Conservation (phyloP, 495 filamentous ascomycete genomes). For the Lichina pygmaea region DNA sequence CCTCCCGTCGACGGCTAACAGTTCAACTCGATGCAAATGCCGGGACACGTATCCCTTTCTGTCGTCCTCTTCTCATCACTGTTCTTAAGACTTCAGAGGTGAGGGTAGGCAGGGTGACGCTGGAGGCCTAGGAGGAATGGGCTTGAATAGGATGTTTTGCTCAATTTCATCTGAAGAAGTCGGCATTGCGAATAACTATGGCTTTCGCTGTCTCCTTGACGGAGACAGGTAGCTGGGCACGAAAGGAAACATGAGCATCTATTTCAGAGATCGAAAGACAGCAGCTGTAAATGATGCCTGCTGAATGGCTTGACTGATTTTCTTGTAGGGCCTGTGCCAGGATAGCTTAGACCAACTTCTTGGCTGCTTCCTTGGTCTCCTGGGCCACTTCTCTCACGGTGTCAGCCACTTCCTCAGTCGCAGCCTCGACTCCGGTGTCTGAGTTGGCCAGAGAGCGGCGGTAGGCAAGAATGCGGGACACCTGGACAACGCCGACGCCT, state of each 20-base stretch:
- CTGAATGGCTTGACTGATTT: neutral
- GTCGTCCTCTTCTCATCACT: neutral
- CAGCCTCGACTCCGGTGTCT: constrained; percentile 19
- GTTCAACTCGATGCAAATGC: neutral
- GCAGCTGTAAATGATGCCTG: neutral
- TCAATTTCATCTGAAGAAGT: too few relatives aligned
- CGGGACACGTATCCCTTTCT: neutral
- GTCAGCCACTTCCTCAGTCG: constrained; percentile 11
- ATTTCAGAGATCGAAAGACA: neutral
- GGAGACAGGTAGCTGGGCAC: neutral
- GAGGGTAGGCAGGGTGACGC: neutral
- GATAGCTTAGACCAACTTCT: neutral
- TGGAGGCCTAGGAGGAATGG: neutral
- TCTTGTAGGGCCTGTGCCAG: too few relatives aligned
- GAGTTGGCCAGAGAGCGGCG: constrained; percentile 17
- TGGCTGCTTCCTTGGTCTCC: constrained; percentile 16
- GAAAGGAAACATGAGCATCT: neutral
- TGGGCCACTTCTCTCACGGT: constrained; percentile 22
- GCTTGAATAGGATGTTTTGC: neutral
- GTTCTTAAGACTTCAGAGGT: neutral
- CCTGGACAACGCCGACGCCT: constrained; percentile 58
- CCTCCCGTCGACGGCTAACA: constrained; percentile 11
- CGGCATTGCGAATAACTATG: too few relatives aligned
- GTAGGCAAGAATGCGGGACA: constrained; percentile 46
- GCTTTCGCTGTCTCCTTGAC: too few relatives aligned